phyloP scores from a whole-genome alignment of 352 stramenopile genomes.

The Phytopythium kandeliae region DNA sequence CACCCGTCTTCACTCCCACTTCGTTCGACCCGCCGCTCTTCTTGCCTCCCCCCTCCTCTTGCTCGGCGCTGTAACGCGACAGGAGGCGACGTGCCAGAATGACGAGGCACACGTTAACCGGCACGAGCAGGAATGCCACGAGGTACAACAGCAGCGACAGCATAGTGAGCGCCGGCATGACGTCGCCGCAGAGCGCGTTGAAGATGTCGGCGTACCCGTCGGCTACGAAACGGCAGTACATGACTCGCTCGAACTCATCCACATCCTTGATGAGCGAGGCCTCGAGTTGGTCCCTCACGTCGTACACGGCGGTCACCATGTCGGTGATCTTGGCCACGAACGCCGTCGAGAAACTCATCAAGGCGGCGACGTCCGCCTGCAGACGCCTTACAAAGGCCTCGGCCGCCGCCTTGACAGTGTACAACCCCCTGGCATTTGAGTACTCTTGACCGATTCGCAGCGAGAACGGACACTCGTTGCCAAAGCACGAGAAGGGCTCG shows the following conservation, averaged over 20 bases:
- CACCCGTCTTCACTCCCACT: not conserved
- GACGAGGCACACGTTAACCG: conserved; percentile 65
- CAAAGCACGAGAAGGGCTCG: conserved; percentile 1
- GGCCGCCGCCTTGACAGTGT: conserved; percentile 13
- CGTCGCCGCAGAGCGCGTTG: conserved; percentile 40
- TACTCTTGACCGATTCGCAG: conserved; percentile 11
- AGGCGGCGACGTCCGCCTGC: conserved; percentile 19
- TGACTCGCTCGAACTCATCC: conserved; percentile 41
- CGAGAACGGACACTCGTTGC: conserved; percentile 13
- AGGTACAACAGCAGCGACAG: conserved; percentile 74
- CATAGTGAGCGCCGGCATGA: conserved; percentile 67
- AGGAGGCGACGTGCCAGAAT: conserved; percentile 59
- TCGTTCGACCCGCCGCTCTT: not conserved
- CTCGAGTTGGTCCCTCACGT: conserved; percentile 36
- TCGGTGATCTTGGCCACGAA: conserved; percentile 43
- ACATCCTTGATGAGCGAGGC: conserved; percentile 46
- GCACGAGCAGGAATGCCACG: conserved; percentile 55
- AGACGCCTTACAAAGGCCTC: conserved; percentile 25
- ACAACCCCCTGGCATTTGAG: conserved; percentile 7
- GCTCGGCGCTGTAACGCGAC: conserved; percentile 31
- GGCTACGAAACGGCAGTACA: conserved; percentile 60
- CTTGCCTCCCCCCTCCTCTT: conserved; percentile 56
- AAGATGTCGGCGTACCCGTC: conserved; percentile 45
- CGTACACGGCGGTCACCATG: conserved; percentile 29
- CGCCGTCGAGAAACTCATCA: conserved; percentile 19